These are phyloP conservation scores for Microbotryum intermedium DNA, from an alignment of 1,284 basidiomycete genomes.

Conservation along the genomic window DNA sequence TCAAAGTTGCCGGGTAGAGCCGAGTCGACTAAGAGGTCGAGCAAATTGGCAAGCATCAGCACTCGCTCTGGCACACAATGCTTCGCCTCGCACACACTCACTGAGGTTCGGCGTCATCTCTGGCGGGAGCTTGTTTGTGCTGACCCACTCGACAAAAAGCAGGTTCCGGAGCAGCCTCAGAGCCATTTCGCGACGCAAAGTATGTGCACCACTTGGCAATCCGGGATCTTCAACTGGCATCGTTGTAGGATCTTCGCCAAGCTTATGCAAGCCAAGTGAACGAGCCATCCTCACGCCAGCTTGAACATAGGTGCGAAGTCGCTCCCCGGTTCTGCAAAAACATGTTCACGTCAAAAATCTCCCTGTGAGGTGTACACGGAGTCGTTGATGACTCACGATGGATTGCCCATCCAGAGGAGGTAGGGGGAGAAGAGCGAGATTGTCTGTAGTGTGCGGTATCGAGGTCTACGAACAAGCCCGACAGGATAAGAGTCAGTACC, in stretches of 20 bases:
- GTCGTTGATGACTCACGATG: constrained; percentile 1
- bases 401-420: constrained; percentile 2
- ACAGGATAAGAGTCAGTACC: background rate
- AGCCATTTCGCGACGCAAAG: constrained; percentile 18
- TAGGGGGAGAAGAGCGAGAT: constrained; percentile 12
- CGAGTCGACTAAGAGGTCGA: constrained; percentile 5
- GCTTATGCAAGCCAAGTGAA: constrained; percentile 22
- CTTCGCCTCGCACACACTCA: background rate
- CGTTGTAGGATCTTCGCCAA: constrained; percentile 16
- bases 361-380: too few relatives aligned
- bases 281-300: constrained; percentile 8
- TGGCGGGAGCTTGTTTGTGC: background rate
- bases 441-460: constrained; percentile 17
- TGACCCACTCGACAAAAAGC: constrained; percentile 14
- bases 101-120: constrained; percentile 5
- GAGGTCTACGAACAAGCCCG: background rate
- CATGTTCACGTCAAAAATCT: too few relatives aligned
- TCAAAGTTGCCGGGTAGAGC: constrained; percentile 22
- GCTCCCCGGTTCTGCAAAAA: background rate
- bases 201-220: constrained; percentile 10
- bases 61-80: too few relatives aligned
- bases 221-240: constrained; percentile 25
- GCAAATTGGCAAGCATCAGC: background rate
- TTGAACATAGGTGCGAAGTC: constrained; percentile 1
- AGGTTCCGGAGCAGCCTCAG: constrained; percentile 15